Conservation (phyloP, 2,329 filamentous ascomycete species). For the Colletotrichum orchidophilum region DNA sequence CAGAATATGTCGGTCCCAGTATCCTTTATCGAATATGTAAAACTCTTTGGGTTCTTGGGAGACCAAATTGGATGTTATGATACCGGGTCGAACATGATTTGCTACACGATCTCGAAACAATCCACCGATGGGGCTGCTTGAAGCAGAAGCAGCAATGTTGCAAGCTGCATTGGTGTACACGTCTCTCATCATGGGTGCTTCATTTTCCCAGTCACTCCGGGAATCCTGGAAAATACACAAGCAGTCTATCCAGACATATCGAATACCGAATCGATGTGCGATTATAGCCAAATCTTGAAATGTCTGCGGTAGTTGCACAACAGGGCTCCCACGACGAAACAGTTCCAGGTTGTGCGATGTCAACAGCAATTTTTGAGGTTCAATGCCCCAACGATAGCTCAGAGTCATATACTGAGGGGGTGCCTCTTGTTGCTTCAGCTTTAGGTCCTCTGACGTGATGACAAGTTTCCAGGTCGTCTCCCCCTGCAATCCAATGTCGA, state of each 20-base stretch:
- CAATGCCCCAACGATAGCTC: conserved; percentile 35
- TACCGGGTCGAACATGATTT: not conserved
- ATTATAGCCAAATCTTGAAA: conserved; percentile 33
- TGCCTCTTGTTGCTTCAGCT: not conserved
- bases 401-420: not conserved
- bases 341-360: not conserved
- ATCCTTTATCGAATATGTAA: not conserved
- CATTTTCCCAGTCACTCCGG: conserved; percentile 31
- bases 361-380: not conserved
- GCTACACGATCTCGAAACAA: conserved; percentile 23
- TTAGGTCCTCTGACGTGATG: rapidly evolving
- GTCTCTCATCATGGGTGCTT: conserved; percentile 31
- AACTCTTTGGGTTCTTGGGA: not conserved
- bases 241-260: conserved; percentile 36
- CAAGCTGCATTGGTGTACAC: conserved; percentile 30
- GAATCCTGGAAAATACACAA: conserved; percentile 37
- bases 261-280: conserved; percentile 25
- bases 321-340: not conserved
- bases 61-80: not conserved
- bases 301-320: conserved; percentile 25
- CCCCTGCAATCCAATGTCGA: not conserved
- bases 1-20: not conserved
- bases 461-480: not conserved
- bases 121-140: not conserved
- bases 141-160: conserved; percentile 29